A percentile compares a stretch with the other conserved stretches of the same genome.
Conservation (phyloP, 306 rosid species). For the Vicia faba region DNA sequence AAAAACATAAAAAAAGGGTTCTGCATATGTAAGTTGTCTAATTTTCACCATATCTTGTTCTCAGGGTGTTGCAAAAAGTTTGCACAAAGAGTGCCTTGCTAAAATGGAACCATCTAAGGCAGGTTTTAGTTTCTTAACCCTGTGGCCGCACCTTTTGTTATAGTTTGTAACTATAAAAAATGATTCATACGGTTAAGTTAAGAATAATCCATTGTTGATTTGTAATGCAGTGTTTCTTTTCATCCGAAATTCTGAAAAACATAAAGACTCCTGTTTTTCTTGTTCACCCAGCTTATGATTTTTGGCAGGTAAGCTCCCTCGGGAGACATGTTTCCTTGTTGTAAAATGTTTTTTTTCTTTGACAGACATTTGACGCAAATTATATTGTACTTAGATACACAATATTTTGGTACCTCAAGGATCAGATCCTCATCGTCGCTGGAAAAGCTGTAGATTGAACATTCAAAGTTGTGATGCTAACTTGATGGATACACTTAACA, state of each 20-base stretch:
- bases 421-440: slow-evolving; percentile 64
- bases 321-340: slow-evolving; percentile 35
- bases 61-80: slow-evolving; percentile 73
- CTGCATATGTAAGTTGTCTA: neutral
- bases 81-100: slow-evolving; percentile 70
- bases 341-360: slow-evolving; percentile 4
- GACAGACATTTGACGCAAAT: slow-evolving; percentile 38
- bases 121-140: slow-evolving; percentile 41
- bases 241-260: slow-evolving; percentile 65
- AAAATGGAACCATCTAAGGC: slow-evolving; percentile 70
- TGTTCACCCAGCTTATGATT: slow-evolving; percentile 91
- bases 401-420: slow-evolving; percentile 78
- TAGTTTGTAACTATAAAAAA: slow-evolving; percentile 16
- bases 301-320: slow-evolving; percentile 79
- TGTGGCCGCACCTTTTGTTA: slow-evolving; percentile 27
- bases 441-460: slow-evolving; percentile 75
- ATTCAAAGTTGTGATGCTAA: slow-evolving; percentile 57
- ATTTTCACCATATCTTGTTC: slow-evolving; percentile 31
- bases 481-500: slow-evolving; percentile 62
- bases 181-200: slow-evolving; percentile 29
- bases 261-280: slow-evolving; percentile 75
- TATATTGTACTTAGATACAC: slow-evolving; percentile 65
- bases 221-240: slow-evolving; percentile 81
- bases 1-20: neutral
- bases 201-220: slow-evolving; percentile 31